Evolutionary conservation across 2,329 filamentous ascomycete genomes (phyloP).

Genomic region (Alternaria metachromatica): DNA sequence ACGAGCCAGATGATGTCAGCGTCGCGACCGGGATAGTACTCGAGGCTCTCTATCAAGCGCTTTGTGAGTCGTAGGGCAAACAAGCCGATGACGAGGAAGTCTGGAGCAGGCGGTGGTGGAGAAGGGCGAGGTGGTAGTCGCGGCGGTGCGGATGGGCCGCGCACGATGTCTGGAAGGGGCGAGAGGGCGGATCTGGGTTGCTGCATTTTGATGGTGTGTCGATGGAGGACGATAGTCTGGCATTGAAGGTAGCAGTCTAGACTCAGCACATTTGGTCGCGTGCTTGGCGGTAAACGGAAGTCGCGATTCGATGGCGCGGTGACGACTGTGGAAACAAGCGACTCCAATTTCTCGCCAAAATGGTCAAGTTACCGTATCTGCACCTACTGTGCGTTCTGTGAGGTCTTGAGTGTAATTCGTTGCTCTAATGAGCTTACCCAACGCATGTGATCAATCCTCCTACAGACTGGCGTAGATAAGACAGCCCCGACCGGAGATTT

Average conservation of each 20-base stretch:
- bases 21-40: conserved; percentile 17
- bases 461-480: background rate
- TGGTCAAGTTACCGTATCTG: background rate
- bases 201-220: background rate
- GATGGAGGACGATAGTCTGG: background rate
- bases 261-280: background rate
- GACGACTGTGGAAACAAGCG: background rate
- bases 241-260: background rate
- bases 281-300: background rate
- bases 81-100: conserved; percentile 33
- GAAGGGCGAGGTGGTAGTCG: background rate
- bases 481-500: background rate
- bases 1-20: conserved; percentile 29
- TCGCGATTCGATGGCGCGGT: background rate
- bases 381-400: background rate
- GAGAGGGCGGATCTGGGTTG: background rate
- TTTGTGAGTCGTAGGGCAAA: conserved; percentile 32
- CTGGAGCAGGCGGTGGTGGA: background rate
- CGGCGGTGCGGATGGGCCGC: background rate
- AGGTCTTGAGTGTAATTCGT: background rate
- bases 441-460: background rate
- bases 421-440: background rate
- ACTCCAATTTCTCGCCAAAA: no score
- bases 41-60: conserved; percentile 22
- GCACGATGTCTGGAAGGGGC: background rate